Base-by-base conservation (phyloP, 179 eudicot genomes). In the Silene vulgaris region DNA sequence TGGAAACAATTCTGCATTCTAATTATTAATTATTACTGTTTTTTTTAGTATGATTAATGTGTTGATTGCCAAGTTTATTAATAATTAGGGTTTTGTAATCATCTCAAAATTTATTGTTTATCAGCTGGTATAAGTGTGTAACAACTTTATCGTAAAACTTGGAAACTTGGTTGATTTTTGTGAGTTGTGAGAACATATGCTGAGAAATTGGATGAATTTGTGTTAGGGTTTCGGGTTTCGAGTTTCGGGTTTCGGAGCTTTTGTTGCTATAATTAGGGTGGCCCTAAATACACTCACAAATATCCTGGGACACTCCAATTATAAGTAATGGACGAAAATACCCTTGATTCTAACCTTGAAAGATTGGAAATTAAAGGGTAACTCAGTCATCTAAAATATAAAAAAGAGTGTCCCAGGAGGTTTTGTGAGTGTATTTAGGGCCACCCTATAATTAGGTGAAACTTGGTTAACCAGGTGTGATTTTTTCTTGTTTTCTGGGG, bases 401-500 rank as follows among this genome's bases (percentile, higher is more conserved):
- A n/a, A n/a, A n/a, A n/a, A n/a, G n/a, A n/a, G n/a, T n/a, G n/a
- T n/a, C n/a, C n/a, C n/a, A n/a, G n/a, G n/a, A n/a, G n/a, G n/a
- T n/a, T n/a, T n/a, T n/a, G n/a, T n/a, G n/a, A n/a, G n/a, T n/a
- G n/a, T n/a, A n/a, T n/a, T n/a, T n/a, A n/a, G n/a, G n/a, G n/a
- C n/a, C n/a, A n/a, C n/a, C n/a, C 2, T 56, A 56, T n/a, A 4
- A 56, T 56, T 5, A 54, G 59, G 60, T 56, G 14, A 56, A 56
- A 56, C 60, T 14, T 56, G 60, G 60, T 56, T 56, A 9, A 56
- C 20, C 1, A 56, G 20, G 20, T 3, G 21, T 19, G 8, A 4
- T 20, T 60, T 60, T 60, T 60, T 19, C 28, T 8, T 60, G 64
- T 60, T 60, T 60, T 60, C 8, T 3, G 64, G 63, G 67, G 67